These are phyloP conservation scores for Ploettnerulaceae sp. DNA, from an alignment of 2,329 filamentous ascomycete genomes.

Conservation along the genomic window DNA sequence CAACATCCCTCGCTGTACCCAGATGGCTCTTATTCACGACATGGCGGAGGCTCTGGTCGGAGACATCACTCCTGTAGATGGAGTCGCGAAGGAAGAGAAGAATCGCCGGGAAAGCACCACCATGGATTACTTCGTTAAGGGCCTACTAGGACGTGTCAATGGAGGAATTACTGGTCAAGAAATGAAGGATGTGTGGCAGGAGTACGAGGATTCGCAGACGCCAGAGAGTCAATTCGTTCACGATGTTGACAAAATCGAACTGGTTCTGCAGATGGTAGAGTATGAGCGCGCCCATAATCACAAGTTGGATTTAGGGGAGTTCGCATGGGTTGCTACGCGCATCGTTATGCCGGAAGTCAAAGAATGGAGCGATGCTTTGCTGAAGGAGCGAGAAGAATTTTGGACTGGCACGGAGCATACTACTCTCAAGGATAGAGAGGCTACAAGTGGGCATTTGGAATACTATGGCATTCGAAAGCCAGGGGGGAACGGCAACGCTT, in stretches of 20 bases:
- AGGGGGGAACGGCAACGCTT: not conserved
- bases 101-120: constrained; percentile 77
- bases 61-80: constrained; percentile 92
- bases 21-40: constrained; percentile 95
- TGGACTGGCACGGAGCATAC: constrained; percentile 52
- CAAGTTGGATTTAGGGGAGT: constrained; percentile 75
- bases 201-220: constrained; percentile 87
- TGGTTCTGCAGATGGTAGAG: constrained; percentile 92
- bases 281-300: constrained; percentile 73
- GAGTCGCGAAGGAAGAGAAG: constrained; percentile 82
- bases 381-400: constrained; percentile 69
- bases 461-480: not conserved
- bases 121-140: constrained; percentile 80
- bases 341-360: constrained; percentile 74
- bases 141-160: constrained; percentile 68
- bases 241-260: constrained; percentile 95
- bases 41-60: constrained; percentile 95
- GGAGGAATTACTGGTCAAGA: constrained; percentile 65
- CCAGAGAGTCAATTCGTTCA: constrained; percentile 86
- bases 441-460: constrained; percentile 3
- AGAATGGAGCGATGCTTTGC: constrained; percentile 70
- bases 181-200: constrained; percentile 80
- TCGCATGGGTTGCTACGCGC: constrained; percentile 69
- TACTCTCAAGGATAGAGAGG: not conserved
- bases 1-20: constrained; percentile 78